Conservation (phyloP, 192 early-diverging fungal genomes). For the Gryganskiella cystojenkinii region DNA sequence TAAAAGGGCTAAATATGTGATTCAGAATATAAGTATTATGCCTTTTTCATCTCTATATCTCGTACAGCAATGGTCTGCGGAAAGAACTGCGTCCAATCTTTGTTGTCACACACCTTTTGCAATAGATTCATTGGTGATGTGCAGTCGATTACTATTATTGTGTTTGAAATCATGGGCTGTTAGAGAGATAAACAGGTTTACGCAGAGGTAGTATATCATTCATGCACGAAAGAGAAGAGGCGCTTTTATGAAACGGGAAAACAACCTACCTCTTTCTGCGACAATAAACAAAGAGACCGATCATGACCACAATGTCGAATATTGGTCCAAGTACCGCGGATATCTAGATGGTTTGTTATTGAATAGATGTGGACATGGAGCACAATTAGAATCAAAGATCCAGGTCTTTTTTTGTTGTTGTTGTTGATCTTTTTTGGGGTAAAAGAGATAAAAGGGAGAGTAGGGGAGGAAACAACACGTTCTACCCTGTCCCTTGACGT, state of each 20-base stretch:
- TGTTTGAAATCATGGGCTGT: neutral
- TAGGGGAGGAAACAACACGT: neutral
- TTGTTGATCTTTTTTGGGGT: neutral
- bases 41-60: neutral
- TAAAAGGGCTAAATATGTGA: slow-evolving; percentile 21
- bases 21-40: neutral
- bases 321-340: slow-evolving; percentile 29
- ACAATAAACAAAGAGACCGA: slow-evolving; percentile 36
- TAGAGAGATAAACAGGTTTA: neutral
- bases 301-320: slow-evolving; percentile 43
- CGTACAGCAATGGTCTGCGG: neutral
- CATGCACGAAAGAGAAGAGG: neutral
- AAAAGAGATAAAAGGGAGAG: neutral
- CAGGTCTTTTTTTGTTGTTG: neutral
- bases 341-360: slow-evolving; percentile 19
- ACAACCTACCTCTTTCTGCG: slow-evolving; percentile 25
- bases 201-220: neutral
- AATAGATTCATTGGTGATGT: slow-evolving; percentile 46
- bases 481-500: neutral
- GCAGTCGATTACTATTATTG: slow-evolving; percentile 21
- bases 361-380: neutral
- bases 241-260: neutral
- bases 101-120: slow-evolving; percentile 30
- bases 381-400: neutral
- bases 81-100: neutral